Conservation (phyloP, 495 filamentous ascomycete species). For the Trypethelium eluteriae region DNA sequence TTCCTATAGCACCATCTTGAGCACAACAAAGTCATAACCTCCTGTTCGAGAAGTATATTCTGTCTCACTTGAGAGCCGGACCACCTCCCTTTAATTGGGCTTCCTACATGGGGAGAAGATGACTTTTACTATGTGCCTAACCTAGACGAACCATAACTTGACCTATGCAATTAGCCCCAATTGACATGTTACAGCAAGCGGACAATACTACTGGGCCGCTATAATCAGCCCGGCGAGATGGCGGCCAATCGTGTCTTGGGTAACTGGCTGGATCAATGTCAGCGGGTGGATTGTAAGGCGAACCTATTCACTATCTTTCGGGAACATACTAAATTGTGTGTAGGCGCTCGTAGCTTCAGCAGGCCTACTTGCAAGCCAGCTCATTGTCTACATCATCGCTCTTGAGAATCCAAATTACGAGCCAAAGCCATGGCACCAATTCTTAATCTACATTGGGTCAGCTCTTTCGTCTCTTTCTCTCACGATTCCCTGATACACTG, state of each 20-base stretch:
- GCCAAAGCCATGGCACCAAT: conserved; percentile 61
- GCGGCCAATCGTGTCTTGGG: conserved; percentile 58
- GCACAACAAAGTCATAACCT: no score
- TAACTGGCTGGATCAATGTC: conserved; percentile 69
- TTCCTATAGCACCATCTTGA: no score
- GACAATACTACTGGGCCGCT: conserved; percentile 72
- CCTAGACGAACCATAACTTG: no score
- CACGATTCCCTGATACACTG: neutral
- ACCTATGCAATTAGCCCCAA: neutral
- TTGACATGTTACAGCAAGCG: conserved; percentile 37
- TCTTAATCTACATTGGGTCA: conserved; percentile 58
- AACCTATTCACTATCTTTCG: neutral
- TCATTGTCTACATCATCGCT: conserved; percentile 43
- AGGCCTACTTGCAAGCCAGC: conserved; percentile 38
- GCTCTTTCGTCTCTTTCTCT: neutral
- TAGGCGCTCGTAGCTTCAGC: conserved; percentile 30
- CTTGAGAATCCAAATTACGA: conserved; percentile 43
- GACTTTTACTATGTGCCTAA: no score
- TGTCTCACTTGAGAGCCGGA: no score
- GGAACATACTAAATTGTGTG: neutral
- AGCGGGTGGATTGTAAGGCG: conserved; percentile 56
- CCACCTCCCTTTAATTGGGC: no score
- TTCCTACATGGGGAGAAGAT: neutral
- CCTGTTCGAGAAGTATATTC: no score
- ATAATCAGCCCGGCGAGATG: conserved; percentile 52